Evolutionary conservation across 179 eudicot species (phyloP), one percentile per base, ranked within the genome.

Genomic region (Corrigiola litoralis): DNA sequence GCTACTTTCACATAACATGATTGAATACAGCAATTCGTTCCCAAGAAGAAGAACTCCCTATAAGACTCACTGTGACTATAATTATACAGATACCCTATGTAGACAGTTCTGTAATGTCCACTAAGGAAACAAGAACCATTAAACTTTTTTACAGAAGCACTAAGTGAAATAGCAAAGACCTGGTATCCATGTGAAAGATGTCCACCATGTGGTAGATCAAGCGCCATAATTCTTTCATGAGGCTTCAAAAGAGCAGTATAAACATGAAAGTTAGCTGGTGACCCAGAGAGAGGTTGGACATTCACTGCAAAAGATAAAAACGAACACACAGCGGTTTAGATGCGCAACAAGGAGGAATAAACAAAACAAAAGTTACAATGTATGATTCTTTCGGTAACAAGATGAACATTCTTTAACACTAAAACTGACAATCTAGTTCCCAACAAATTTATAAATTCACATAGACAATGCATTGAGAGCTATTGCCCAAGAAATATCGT

Each of bases 151-250:
- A 27, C 36, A 21, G 13, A 24, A 21, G 24, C 48, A 41, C 5
- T n/a, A 38, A 48, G 8, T 54, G 41, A 25, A 48, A 62, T 49
- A 53, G 18, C 38, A 68, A 58, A 25, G 59, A 87, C 99, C 97
- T 95, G 99, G 80, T 91, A 95, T 52, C 99, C 99, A 66, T 95
- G 99, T 29, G 99, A 95, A 74, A 95, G 96, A 80, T 91, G 99
- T 23, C 99, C 99, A 75, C 99, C 99, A 73, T 95, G 99, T 55
- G 99, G 99, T 80, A 94, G 99, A 86, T 94, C 99, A 72, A 94
- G 94, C 0, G 97, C 97, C 99, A 94, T 94, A 76, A 94, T 94
- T 83, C 99, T 87, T 46, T 94, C 99, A 76, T 90, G 99, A 68
- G 97, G 94, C 77, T 94, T 94, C 74, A 90, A 67, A 31, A 94